Conservation (phyloP, 352 stramenopile genomes). For the Globisporangium echinulatum region DNA sequence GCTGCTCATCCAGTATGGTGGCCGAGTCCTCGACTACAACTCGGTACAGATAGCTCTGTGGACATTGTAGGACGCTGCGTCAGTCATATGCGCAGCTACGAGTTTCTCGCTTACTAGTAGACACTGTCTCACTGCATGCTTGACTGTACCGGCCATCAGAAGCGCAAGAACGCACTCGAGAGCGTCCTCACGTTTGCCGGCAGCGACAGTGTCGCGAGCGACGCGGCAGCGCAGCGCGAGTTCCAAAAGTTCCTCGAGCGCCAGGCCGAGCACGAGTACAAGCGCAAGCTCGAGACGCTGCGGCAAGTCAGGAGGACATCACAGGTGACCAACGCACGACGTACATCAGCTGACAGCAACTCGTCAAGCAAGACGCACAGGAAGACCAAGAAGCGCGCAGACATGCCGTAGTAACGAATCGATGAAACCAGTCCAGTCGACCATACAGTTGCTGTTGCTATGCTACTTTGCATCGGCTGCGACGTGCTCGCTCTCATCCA, state of each 20-base stretch:
- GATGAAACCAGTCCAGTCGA: background rate
- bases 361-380: background rate
- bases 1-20: conserved; percentile 54
- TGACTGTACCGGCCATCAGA: conserved; percentile 18
- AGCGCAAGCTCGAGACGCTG: conserved; percentile 38
- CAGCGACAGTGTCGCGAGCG: conserved; percentile 7
- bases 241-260: conserved; percentile 43
- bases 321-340: conserved; percentile 5
- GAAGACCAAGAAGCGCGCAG: conserved; percentile 2
- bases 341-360: background rate
- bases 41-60: conserved; percentile 16
- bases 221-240: conserved; percentile 10
- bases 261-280: conserved; percentile 44
- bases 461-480: conserved; percentile 30
- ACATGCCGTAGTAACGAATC: background rate
- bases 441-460: background rate
- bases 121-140: background rate
- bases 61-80: background rate
- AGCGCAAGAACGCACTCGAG: conserved; percentile 49
- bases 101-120: background rate
- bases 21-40: conserved; percentile 53
- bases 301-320: conserved; percentile 33
- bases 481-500: conserved; percentile 20
- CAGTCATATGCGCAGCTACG: no score
- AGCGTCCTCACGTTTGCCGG: conserved; percentile 20